These are phyloP conservation scores for Sporothrix humicola DNA, from an alignment of 2,329 filamentous ascomycete genomes.

Conservation along the genomic window DNA sequence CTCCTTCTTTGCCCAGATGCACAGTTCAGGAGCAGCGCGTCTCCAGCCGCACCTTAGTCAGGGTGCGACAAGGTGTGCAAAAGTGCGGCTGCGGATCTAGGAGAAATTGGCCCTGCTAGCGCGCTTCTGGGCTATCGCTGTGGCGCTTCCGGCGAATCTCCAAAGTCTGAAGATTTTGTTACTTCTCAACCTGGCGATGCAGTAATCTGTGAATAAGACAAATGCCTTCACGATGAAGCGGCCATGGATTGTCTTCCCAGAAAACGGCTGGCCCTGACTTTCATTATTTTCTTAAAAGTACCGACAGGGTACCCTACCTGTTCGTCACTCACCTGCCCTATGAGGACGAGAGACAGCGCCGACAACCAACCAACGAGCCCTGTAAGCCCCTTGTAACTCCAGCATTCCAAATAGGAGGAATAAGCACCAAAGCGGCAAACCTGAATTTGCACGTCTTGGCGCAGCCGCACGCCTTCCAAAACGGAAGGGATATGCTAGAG, in stretches of 20 bases:
- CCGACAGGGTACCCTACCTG: neutral
- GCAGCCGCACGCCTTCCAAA: conserved; percentile 12
- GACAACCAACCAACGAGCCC: neutral
- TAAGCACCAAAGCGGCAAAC: conserved; percentile 14
- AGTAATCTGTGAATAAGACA: too few relatives aligned
- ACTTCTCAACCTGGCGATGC: too few relatives aligned
- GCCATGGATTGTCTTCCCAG: neutral
- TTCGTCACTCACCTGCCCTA: neutral
- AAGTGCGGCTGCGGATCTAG: neutral
- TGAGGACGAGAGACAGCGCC: neutral
- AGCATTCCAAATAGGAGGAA: neutral
- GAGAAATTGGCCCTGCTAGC: conserved; percentile 24
- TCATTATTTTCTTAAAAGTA: neutral
- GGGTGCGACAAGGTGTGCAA: conserved; percentile 6
- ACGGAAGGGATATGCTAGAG: neutral
- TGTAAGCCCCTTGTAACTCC: neutral
- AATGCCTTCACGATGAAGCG: too few relatives aligned
- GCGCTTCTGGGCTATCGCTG: neutral
- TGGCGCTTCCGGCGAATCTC: neutral
- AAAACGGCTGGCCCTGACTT: neutral
- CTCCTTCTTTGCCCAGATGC: conserved; percentile 9
- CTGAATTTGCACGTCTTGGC: conserved; percentile 8
- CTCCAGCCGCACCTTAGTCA: conserved; percentile 11
- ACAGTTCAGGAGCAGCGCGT: conserved; percentile 2
- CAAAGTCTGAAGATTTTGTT: neutral